Evolutionary conservation across 208 protist genomes (phyloP).

Genomic region (Crithidia bombi): DNA sequence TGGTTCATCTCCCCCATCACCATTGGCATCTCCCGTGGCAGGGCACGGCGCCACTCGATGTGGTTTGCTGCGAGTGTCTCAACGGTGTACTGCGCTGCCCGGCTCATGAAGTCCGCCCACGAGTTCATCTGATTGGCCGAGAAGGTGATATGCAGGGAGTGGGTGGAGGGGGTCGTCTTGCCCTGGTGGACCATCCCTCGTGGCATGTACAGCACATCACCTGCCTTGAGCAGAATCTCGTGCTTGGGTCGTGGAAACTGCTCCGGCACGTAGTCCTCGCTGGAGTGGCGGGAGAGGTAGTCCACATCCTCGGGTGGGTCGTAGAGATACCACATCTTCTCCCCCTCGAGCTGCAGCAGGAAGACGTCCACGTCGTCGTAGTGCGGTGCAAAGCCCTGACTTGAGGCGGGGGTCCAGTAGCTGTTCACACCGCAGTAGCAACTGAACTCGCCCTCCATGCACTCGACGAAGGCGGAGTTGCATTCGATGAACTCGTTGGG

Average conservation of each 20-base stretch:
- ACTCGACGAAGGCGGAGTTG: constrained; percentile 70
- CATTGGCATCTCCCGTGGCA: constrained; percentile 40
- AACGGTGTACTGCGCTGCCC: constrained; percentile 39
- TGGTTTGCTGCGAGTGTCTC: constrained; percentile 68
- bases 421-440: constrained; percentile 91
- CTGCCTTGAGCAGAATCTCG: constrained; percentile 70
- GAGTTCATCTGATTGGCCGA: constrained; percentile 91
- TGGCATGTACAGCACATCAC: constrained; percentile 96
- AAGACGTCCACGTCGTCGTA: constrained; percentile 97
- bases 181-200: constrained; percentile 94
- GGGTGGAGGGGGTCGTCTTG: constrained; percentile 40
- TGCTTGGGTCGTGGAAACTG: constrained; percentile 75
- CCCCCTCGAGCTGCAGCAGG: constrained; percentile 94
- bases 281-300: constrained; percentile 69
- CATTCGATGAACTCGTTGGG: constrained; percentile 70
- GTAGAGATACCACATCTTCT: constrained; percentile 94
- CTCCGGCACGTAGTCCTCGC: constrained; percentile 83
- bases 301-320: constrained; percentile 59
- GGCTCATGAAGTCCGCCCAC: constrained; percentile 62
- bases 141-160: constrained; percentile 93
- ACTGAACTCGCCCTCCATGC: constrained; percentile 87
- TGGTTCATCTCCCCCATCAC: constrained; percentile 50
- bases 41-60: constrained; percentile 48
- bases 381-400: constrained; percentile 95
- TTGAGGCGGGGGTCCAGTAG: constrained; percentile 93